These are phyloP conservation scores for Yueomyces sp. DNA, from an alignment of 805 yeast genomes.

Conservation along the genomic window DNA sequence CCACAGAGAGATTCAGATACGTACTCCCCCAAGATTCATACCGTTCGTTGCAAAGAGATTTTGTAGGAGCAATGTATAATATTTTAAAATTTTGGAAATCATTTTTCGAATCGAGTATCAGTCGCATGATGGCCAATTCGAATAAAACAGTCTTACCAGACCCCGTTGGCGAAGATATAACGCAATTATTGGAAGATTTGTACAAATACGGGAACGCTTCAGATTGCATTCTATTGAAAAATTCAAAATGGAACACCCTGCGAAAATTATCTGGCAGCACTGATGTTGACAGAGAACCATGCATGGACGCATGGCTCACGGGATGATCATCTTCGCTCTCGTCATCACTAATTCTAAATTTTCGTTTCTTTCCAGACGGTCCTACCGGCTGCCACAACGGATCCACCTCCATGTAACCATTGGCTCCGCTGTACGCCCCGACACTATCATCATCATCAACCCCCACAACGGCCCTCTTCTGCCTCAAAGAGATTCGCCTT, in stretches of 20 bases:
- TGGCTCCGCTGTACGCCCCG: background rate
- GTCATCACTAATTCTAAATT: no score
- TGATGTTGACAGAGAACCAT: background rate
- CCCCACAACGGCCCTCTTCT: background rate
- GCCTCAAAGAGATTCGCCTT: background rate
- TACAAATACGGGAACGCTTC: conserved; percentile 29
- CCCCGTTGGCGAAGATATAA: conserved; percentile 44
- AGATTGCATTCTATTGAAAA: conserved; percentile 39
- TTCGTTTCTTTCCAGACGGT: no score
- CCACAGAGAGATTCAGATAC: conserved; percentile 32
- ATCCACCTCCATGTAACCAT: no score
- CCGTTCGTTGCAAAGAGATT: conserved; percentile 41
- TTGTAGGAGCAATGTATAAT: conserved; percentile 47
- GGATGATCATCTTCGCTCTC: no score
- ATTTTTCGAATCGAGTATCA: conserved; percentile 11
- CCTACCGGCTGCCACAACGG: no score
- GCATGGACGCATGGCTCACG: no score
- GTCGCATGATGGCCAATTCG: conserved; percentile 36
- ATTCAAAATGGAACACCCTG: conserved; percentile 7
- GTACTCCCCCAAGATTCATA: conserved; percentile 32
- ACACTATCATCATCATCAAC: background rate
- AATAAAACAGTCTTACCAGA: conserved; percentile 46
- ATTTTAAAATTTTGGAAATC: conserved; percentile 13
- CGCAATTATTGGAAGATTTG: conserved; percentile 27
- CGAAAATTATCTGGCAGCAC: conserved; percentile 28